Conservation (phyloP, 306 rosid species). For the Macrotyloma uniflorum region DNA sequence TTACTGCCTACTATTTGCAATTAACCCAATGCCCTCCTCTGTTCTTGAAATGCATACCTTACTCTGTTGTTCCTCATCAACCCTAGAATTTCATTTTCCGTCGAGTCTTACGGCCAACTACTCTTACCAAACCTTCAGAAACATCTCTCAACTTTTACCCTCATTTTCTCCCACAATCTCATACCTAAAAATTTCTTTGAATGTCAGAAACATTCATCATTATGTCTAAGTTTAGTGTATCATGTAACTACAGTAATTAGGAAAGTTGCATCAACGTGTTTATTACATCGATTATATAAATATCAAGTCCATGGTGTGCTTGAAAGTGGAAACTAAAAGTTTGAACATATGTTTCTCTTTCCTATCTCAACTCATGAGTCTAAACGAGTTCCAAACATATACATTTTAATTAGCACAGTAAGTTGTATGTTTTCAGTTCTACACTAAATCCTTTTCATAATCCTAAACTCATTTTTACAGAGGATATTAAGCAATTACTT, state of each 20-base stretch:
- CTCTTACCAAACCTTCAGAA: neutral
- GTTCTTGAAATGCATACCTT: neutral
- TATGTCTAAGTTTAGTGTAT: neutral
- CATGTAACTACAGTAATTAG: neutral
- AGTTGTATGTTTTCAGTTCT: neutral
- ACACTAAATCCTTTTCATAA: slow-evolving; percentile 2
- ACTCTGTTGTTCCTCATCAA: neutral
- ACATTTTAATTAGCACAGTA: neutral
- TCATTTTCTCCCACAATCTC: neutral
- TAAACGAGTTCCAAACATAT: neutral
- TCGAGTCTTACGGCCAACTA: neutral
- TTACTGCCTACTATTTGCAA: neutral
- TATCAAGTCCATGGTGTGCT: neutral
- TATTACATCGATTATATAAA: neutral
- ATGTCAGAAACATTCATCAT: neutral
- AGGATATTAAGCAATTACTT: slow-evolving; percentile 10
- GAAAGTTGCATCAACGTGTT: neutral
- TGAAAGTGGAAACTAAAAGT: neutral
- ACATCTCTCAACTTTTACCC: neutral
- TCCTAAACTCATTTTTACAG: slow-evolving; percentile 6
- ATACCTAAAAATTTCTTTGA: neutral
- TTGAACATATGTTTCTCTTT: neutral
- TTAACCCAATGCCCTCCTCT: neutral
- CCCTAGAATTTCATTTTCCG: neutral
- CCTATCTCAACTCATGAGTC: neutral